Evolutionary conservation across 2,329 filamentous ascomycete species (phyloP), one percentile per base, ranked within the genome.

Genomic region (Laburnicola sp.): DNA sequence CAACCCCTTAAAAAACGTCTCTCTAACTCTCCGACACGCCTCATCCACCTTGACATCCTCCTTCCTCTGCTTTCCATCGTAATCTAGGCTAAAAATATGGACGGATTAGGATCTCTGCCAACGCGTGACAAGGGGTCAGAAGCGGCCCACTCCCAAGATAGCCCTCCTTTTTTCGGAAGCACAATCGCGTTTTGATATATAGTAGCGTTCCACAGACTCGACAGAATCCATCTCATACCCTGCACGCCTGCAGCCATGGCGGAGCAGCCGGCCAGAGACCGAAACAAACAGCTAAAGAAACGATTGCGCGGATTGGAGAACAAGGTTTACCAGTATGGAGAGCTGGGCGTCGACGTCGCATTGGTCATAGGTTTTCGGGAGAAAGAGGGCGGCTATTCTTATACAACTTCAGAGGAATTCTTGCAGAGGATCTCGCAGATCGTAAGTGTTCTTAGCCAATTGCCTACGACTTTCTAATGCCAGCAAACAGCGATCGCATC

Each of bases 1-100:
- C 55, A 88, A 60, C 0, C 81, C 83, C 30, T 80, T 73, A 51
- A 82, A 80, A 59, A 83, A 83, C 0, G 83, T 75, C 1, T 78
- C 73, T 54, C 78, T 83, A 2, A 79, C 77, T 43, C 73, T 70
- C 2, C 56, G 51, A 5, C 77, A 68, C 6, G 74, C 68, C 3
- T 71, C 70, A 4, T 62, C 54, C 1, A 59, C 8, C n/a, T 56
- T 42, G 1, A 6, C 36, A 25, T 62, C 57, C 36, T 54, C 57
- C 28, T 57, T 66, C n/a, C 55, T 54, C 38, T 59, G 65, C 50
- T 63, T 60, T 3, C 53, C 16, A 16, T 16, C 16, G 16, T 16
- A 16, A 16, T 16, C 16, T 16, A 16, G 16, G 16, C 16, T 16
- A 16, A 16, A 16, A 16, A 16, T 16, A 16, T 16, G 16, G 16